A percentile compares a stretch with the other conserved stretches of the same genome.
These are phyloP conservation scores for Lanzia echinophila DNA, from an alignment of 2,329 filamentous ascomycete genomes.

Conservation along the genomic window DNA sequence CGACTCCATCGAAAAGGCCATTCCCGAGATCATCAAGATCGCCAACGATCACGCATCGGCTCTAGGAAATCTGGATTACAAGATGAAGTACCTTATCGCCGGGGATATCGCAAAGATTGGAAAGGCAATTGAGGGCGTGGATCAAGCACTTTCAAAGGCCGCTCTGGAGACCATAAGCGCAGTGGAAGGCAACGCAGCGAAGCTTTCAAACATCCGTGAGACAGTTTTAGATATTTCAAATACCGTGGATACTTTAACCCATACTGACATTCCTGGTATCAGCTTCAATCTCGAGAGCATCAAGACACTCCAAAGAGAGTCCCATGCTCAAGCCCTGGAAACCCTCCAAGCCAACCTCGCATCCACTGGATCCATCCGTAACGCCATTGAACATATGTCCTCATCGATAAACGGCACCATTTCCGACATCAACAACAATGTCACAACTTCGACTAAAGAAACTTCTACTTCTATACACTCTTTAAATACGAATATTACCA, in stretches of 20 bases:
- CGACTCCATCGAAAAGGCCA: conserved; percentile 8
- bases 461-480: conserved; percentile 9
- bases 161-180: conserved; percentile 8
- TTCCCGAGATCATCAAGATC: conserved; percentile 7
- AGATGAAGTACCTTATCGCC: conserved; percentile 8
- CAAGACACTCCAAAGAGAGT: conserved; percentile 9
- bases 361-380: conserved; percentile 10
- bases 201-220: conserved; percentile 12
- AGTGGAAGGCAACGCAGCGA: conserved; percentile 9
- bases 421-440: conserved; percentile 6
- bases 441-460: conserved; percentile 4
- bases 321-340: conserved; percentile 9
- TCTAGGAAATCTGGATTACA: conserved; percentile 8
- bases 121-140: conserved; percentile 10
- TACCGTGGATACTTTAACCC: conserved; percentile 11
- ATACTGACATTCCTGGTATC: conserved; percentile 13
- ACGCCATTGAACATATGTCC: conserved; percentile 12
- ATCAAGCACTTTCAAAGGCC: conserved; percentile 10
- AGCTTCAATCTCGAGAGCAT: conserved; percentile 10
- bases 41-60: conserved; percentile 10
- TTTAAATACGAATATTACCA: conserved; percentile 8
- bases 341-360: conserved; percentile 5
- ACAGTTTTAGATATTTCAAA: conserved; percentile 10
- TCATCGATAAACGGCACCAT: conserved; percentile 6
- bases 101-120: conserved; percentile 12